Conservation (phyloP, 108 stramenopile species). For the Aurantiochytrium sp. region DNA sequence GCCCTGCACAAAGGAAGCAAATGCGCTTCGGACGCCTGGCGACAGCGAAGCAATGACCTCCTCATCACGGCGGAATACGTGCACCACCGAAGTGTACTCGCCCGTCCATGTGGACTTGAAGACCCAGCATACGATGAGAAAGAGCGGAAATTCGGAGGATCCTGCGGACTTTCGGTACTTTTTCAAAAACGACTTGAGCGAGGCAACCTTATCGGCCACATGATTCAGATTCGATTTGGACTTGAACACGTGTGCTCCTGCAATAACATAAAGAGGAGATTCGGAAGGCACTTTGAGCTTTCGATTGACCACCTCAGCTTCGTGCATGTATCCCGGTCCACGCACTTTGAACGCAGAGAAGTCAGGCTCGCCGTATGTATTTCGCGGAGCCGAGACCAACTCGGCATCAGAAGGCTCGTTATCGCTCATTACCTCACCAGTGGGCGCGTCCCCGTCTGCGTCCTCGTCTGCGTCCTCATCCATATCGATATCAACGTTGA, state of each 20-base stretch:
- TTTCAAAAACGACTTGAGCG: background rate
- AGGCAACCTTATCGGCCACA: background rate
- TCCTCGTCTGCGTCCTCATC: too few species aligned
- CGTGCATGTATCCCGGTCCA: background rate
- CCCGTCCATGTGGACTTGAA: background rate
- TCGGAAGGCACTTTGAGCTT: background rate
- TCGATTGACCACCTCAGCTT: background rate
- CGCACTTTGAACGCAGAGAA: background rate
- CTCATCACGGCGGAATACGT: background rate
- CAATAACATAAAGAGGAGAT: background rate
- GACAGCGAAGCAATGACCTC: background rate
- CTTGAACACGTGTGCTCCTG: background rate
- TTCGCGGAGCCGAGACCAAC: background rate
- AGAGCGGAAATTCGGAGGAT: background rate
- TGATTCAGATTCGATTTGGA: background rate
- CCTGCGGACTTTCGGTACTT: background rate
- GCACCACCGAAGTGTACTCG: background rate
- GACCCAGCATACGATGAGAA: background rate
- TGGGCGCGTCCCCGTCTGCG: background rate
- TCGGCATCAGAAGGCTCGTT: background rate
- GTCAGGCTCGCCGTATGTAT: background rate
- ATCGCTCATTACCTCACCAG: background rate
- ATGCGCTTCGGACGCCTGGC: background rate
- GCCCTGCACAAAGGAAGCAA: background rate
- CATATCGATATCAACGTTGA: too few species aligned